Evolutionary conservation across 2,329 filamentous ascomycete genomes (phyloP), one percentile per base, ranked within the genome.

Genomic region (Scortechinia acanthostroma): DNA sequence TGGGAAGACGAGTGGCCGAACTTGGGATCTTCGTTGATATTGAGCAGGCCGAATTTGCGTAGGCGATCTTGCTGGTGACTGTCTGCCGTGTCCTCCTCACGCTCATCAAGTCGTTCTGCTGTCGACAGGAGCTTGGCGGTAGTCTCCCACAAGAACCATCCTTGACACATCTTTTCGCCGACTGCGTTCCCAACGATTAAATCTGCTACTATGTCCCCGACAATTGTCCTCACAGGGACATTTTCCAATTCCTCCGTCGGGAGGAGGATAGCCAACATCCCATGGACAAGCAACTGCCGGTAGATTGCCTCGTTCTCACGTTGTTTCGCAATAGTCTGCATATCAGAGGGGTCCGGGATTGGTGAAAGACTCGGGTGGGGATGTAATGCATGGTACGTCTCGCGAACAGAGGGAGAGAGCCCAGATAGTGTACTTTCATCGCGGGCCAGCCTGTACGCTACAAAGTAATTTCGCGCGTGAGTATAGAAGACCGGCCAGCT

Each of bases 171-270:
- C 53, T 71, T 79, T 45, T 70, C 74, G 50, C 73, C 71, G 49
- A 84, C 64, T 52, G 73, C 73, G 50, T 77, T 77, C 43, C 76
- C 76, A 33, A 84, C 57, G 45, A 84, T 78, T 59, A 81, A 68
- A 55, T 83, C 78, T 22, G 77, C 72, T 51, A 83, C 66, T 45
- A 83, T 73, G 56, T 83, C 80, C 44, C 70, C 70, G 42, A 83
- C 74, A 50, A 84, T 60, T 22, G 75, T 70, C 47, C 76, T 69
- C 50, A 84, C 61, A 59, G 76, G 80, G 40, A 67, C 70, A 56
- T 83, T 84, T 47, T 77, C 70, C 42, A 83, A 58, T 55, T 84
- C 79, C 53, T 83, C 80, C 14, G 77, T 80, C 6, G 80, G 80
- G 17, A 84, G 65, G 22, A 84, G 64, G 28, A 82, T 64, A 35